Percentiles rank a stretch among this genome's conserved stretches.
Conservation (phyloP, 108 stramenopile species). For the Discostella pseudostelligera region DNA sequence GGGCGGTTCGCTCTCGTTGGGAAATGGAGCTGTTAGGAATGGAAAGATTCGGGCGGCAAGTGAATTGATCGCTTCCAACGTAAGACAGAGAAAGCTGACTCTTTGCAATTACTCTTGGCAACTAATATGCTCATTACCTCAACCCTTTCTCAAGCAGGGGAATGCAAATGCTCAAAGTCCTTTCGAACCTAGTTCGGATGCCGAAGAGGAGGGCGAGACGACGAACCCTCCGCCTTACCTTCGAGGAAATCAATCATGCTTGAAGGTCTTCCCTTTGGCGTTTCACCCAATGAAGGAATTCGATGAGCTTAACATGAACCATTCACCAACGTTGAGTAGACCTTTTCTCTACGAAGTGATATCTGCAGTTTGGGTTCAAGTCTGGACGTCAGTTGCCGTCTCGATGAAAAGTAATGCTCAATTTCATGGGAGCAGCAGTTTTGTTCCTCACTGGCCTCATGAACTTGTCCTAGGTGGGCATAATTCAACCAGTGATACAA, state of each 20-base stretch:
- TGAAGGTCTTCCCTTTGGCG: constrained; percentile 18
- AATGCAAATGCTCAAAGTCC: constrained; percentile 12
- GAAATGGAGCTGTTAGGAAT: constrained; percentile 12
- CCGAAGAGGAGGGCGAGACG: constrained; percentile 55
- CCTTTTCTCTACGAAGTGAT: constrained; percentile 40
- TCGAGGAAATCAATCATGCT: constrained; percentile 40
- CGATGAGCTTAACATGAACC: constrained; percentile 1
- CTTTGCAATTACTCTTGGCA: not conserved
- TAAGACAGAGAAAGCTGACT: not conserved
- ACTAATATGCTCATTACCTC: not conserved
- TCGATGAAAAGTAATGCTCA: constrained; percentile 17
- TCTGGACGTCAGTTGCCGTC: constrained; percentile 43
- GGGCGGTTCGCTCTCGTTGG: not conserved
- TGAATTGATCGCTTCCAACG: not conserved
- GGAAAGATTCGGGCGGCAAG: constrained; percentile 3
- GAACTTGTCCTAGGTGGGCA: constrained; percentile 38
- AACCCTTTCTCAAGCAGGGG: not conserved
- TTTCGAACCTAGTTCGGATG: constrained; percentile 56
- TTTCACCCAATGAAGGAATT: constrained; percentile 28
- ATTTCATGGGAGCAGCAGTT: constrained; percentile 25
- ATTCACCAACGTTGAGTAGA: not conserved
- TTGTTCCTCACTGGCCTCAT: constrained; percentile 39
- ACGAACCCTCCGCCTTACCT: constrained; percentile 12
- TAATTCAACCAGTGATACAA: constrained; percentile 36
- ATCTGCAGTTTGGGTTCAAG: constrained; percentile 43